Conservation (phyloP, 2,329 filamentous ascomycete species). For the Ilyonectria destructans region DNA sequence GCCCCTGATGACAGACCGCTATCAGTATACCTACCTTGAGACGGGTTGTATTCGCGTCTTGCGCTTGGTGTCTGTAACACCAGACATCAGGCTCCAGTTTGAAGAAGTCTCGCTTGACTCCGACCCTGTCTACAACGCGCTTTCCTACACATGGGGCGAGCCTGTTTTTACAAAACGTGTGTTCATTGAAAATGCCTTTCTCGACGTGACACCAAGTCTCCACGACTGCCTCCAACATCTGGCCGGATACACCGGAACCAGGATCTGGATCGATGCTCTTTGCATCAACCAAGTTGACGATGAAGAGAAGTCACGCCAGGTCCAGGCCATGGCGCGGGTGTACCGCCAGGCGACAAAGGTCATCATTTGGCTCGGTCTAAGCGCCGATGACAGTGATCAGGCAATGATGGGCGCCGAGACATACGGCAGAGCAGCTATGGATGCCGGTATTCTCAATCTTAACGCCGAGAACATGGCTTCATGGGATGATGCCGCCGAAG, state of each 20-base stretch:
- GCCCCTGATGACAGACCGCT: slow-evolving; percentile 7
- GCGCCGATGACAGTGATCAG: slow-evolving; percentile 13
- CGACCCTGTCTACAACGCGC: slow-evolving; percentile 18
- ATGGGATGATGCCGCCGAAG: slow-evolving; percentile 21
- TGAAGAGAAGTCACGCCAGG: slow-evolving; percentile 28
- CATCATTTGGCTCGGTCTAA: slow-evolving; percentile 24
- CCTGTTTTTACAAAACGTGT: slow-evolving; percentile 11
- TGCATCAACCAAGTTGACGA: slow-evolving; percentile 29
- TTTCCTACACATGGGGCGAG: slow-evolving; percentile 33
- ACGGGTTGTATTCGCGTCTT: slow-evolving; percentile 25
- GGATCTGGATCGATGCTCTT: slow-evolving; percentile 30
- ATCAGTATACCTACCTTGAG: slow-evolving; percentile 16
- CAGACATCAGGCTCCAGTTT: slow-evolving; percentile 18
- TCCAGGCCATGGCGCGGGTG: slow-evolving; percentile 25
- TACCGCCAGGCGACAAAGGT: slow-evolving; percentile 25
- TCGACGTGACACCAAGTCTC: slow-evolving; percentile 22
- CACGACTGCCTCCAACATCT: slow-evolving; percentile 19
- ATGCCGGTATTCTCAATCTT: slow-evolving; percentile 23
- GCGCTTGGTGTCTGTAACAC: slow-evolving; percentile 15
- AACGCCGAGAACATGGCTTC: background rate
- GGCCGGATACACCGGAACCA: slow-evolving; percentile 5
- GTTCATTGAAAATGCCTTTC: slow-evolving; percentile 1
- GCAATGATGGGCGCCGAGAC: slow-evolving; percentile 18
- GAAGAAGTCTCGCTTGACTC: slow-evolving; percentile 19
- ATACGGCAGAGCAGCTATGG: slow-evolving; percentile 18